Evolutionary conservation across 805 yeast genomes (phyloP), one percentile per base, ranked within the genome.

Genomic region (Candida arabinofermentans): DNA sequence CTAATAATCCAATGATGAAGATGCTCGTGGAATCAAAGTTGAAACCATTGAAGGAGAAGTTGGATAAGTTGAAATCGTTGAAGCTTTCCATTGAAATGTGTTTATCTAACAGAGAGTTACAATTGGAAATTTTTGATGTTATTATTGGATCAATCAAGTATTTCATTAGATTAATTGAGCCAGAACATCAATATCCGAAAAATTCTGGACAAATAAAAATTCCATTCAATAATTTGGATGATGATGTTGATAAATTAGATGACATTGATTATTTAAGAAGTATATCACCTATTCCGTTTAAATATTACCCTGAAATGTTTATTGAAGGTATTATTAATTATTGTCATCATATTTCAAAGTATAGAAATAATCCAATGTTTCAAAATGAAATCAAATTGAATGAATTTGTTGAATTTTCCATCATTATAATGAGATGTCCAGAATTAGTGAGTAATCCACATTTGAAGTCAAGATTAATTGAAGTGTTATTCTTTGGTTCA

Each of bases 371-470:
- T 59, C 85, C 87, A 45, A 59, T 85, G 66, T 65, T 75, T 23
- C 62, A 64, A 29, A 79, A 74, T 48, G 61, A 70, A 37, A 70
- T 70, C 13, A 77, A 83, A 50, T 59, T 83, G 39, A 64, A 69
- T 26, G 65, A 71, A 6, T 76, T 86, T 49, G 77, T 86, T 34
- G 89, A 86, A 49, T 81, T 88, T 59, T 71, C 83, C 0, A 81
- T 89, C 14, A 74, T 81, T 1, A 72, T 90, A 43, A 66, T 93
- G 57, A 78, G 96, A 60, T 85, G 93, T 58, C 90, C 93, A 2
- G 93, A 86, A 58, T 59, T 86, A 27, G 72, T 93, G 38, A 86
- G 93, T 40, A 93, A 93, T 57, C 99, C 99, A 0, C 96, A 93
- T 67, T 72, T 93, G 67, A 91, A 93, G 55, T 81, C 95, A 16